These are phyloP conservation scores for Opeltia flavorubescens DNA, from an alignment of 495 filamentous ascomycete species.

Conservation along the genomic window DNA sequence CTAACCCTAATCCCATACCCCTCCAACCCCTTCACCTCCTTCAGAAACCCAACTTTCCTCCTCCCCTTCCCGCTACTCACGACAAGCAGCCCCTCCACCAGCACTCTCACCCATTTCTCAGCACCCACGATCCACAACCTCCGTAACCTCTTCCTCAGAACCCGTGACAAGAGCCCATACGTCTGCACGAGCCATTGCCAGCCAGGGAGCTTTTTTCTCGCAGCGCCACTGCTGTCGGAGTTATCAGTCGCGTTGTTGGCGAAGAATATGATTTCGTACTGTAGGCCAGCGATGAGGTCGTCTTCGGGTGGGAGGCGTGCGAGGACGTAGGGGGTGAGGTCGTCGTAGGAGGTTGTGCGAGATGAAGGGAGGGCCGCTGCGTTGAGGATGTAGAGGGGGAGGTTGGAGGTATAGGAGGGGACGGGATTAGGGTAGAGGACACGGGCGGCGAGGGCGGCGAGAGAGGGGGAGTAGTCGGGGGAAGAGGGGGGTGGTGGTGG, in stretches of 20 bases:
- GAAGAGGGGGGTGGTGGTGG: constrained; percentile 19
- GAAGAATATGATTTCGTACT: constrained; percentile 43
- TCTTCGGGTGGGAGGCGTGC: constrained; percentile 37
- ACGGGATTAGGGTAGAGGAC: constrained; percentile 39
- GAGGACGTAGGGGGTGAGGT: constrained; percentile 42
- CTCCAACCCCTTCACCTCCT: not conserved
- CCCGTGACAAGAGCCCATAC: constrained; percentile 37
- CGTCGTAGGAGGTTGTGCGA: constrained; percentile 34
- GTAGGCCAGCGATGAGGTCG: constrained; percentile 33
- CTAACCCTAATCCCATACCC: not conserved
- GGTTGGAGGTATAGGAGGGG: constrained; percentile 25
- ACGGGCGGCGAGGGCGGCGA: constrained; percentile 25
- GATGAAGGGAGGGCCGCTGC: constrained; percentile 41
- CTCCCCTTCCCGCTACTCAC: constrained; percentile 43
- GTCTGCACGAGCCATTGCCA: constrained; percentile 47
- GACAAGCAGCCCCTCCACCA: constrained; percentile 42
- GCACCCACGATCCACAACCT: constrained; percentile 44
- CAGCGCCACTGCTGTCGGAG: constrained; percentile 15
- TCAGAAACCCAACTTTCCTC: constrained; percentile 31
- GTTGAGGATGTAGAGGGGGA: constrained; percentile 38
- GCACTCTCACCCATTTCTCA: constrained; percentile 38
- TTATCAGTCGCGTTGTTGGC: constrained; percentile 31
- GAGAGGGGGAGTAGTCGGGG: constrained; percentile 23
- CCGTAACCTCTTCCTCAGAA: constrained; percentile 37
- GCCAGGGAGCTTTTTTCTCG: constrained; percentile 31